Base-by-base conservation (phyloP, 805 yeast genomes). In the Blastobotrys parvus region DNA sequence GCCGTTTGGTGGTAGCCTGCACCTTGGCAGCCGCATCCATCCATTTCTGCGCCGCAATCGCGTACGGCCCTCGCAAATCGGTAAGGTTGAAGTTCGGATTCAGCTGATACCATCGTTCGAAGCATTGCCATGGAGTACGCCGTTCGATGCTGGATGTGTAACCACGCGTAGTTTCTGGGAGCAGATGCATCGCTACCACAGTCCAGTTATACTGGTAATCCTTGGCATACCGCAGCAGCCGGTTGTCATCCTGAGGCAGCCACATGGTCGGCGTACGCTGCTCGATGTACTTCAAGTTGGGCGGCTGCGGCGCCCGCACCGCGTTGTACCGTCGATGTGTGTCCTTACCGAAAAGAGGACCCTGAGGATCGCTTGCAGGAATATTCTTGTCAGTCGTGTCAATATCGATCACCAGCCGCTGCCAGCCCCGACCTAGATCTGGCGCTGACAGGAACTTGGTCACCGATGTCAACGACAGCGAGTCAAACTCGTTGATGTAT, bases 61-160 rank as follows among this genome's bases (percentile, higher is more conserved):
- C 86, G 54, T 84, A 77, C 16, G 82, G 75, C 0, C 97, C 98
- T 56, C 83, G 80, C 78, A 92, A 77, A 56, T 90, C 97, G 34
- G 78, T 69, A 47, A 86, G 76, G 50, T 86, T 94, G 55, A 88
- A 90, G 45, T 81, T 80, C 46, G 90, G 96, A 54, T 85, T 87
- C 51, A 92, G 70, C 64, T 90, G 97, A 47, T 89, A 81, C 69
- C 90, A 92, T 51, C 98, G 70, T 62, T 92, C 98, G 66, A 92
- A 92, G 60, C 97, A 90, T 60, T 90, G 97, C 98, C 98, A 92
- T 0, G 98, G 94, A 0, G 97, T 92, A 56, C 98, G 74, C 56
- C 97, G 75, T 61, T 92, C 97, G 45, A 88, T 86, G 56, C 86
- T 88, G 0, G 97, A 83, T 31, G 79, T 75, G 60, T 86, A 88